A percentile compares a stretch with the other conserved stretches of the same genome.
Conservation (phyloP, 148 eudicot genomes). For the Rhododendron ferrugineum region DNA sequence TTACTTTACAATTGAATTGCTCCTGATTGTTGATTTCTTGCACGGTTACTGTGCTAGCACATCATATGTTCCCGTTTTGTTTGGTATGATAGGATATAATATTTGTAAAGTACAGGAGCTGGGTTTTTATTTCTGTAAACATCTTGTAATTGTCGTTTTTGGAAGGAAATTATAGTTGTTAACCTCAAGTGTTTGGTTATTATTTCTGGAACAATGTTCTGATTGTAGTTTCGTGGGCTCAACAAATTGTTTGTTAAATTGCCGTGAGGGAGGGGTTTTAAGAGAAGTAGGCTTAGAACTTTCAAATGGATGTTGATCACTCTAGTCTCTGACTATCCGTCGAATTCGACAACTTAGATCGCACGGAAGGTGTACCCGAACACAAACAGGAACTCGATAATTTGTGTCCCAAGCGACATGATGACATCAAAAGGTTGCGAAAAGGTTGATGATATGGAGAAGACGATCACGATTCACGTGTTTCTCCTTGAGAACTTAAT, state of each 20-base stretch:
- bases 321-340: not conserved
- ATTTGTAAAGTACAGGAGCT: no score
- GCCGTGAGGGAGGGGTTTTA: not conserved
- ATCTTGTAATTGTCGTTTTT: not conserved
- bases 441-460: not conserved
- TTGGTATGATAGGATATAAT: no score
- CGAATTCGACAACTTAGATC: not conserved
- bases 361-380: not conserved
- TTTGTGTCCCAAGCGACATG: not conserved
- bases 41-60: not conserved
- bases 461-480: no score
- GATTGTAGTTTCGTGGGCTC: not conserved
- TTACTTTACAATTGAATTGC: not conserved
- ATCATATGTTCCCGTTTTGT: no score
- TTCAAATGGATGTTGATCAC: not conserved
- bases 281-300: not conserved
- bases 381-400: not conserved
- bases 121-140: not conserved
- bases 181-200: not conserved
- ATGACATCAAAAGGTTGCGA: not conserved
- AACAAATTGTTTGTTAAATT: not conserved
- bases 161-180: not conserved
- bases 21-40: not conserved
- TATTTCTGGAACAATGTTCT: not conserved
- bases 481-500: not conserved